Evolutionary conservation across 2,329 filamentous ascomycete genomes (phyloP), one percentile per base, ranked within the genome.

Genomic region (Pseudonectria foliicola): DNA sequence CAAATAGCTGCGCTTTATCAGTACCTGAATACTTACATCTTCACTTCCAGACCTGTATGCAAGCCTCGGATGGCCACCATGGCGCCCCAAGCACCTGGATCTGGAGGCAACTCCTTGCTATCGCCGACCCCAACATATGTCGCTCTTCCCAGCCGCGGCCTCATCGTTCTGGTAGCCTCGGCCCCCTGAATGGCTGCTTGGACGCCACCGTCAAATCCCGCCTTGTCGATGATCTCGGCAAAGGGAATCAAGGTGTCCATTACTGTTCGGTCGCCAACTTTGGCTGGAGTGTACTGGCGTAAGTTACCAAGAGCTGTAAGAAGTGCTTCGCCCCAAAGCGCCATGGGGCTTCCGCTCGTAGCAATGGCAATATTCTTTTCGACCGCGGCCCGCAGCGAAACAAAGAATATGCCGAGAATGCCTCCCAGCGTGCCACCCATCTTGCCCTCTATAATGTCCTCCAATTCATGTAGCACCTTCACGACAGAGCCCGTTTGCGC

Each of bases 21-120:
- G n/a, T n/a, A n/a, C n/a, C n/a, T n/a, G n/a, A n/a, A 21, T 21
- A 21, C 18, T 21, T 8, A 21, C 18, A 21, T 21, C 18, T 21
- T 21, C 18, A 21, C 18, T 21, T 21, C 18, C 8, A 21, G 18
- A 21, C 18, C 18, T 21, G 5, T 21, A 8, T 8, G 18, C 8
- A 21, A 21, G 18, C 18, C 18, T 8, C 18, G 18, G 18, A 21
- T 21, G 18, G 18, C 18, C 18, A 21, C 18, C 18, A 21, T 21
- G 5, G 18, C 18, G n/a, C 79, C 81, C 66, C 80, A 78, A 4
- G 81, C 81, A 21, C 81, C 80, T 1, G 81, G 81, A 54, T 85
- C 81, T 4, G 81, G 80, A 4, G 82, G 77, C 35, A 72, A 42
- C 29, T 67, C 68, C 34, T 59, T 59, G 35, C 64, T 67, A 39